These are phyloP conservation scores for Didymosphaeria variabile DNA, from an alignment of 2,329 filamentous ascomycete species.

Conservation along the genomic window DNA sequence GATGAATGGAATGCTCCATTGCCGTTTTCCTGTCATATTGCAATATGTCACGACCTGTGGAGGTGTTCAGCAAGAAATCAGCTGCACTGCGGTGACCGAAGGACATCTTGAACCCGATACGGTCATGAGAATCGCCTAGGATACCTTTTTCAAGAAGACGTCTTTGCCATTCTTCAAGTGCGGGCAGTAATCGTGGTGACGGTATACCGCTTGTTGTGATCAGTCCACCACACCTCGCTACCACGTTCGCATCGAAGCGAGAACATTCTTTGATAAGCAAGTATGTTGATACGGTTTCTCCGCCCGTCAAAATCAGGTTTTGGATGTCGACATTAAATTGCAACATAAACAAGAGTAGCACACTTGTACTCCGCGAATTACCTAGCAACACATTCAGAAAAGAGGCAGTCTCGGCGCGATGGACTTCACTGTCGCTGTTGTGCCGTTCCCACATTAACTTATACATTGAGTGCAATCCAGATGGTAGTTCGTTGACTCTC, in stretches of 20 bases:
- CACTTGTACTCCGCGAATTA: too few species aligned
- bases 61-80: slow-evolving; percentile 1
- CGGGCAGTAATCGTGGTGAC: not conserved
- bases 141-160: not conserved
- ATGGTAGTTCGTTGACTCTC: slow-evolving; percentile 3
- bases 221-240: slow-evolving; percentile 1
- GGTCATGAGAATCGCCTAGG: not conserved
- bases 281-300: not conserved
- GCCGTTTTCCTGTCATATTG: not conserved
- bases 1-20: not conserved
- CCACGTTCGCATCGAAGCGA: not conserved
- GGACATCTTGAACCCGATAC: not conserved
- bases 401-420: slow-evolving; percentile 5
- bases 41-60: not conserved
- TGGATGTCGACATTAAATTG: not conserved
- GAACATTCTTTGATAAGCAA: slow-evolving; percentile 1
- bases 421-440: not conserved
- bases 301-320: not conserved
- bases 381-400: not conserved
- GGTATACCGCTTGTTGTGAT: slow-evolving; percentile 4
- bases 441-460: slow-evolving; percentile 1
- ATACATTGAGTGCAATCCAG: not conserved
- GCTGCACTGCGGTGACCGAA: slow-evolving; percentile 6
- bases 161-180: not conserved
- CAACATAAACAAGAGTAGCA: not conserved